These are phyloP conservation scores for Sideroxylon spinosum DNA, from an alignment of 179 eudicot species.

Conservation along the genomic window DNA sequence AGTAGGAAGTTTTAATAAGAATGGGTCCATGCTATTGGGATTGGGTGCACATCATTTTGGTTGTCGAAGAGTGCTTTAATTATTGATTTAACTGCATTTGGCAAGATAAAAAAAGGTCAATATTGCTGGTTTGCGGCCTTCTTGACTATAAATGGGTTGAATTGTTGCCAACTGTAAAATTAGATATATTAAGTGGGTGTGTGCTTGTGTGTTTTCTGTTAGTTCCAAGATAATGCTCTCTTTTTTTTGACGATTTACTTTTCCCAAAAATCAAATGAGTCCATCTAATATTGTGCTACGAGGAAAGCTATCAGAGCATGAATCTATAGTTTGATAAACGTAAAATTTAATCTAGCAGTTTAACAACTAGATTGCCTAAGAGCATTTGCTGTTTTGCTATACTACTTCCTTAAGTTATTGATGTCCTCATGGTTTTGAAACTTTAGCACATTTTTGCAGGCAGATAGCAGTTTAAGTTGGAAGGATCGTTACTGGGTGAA, in stretches of 20 bases:
- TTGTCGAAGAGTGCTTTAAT: neutral
- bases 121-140: neutral
- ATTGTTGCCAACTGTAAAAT: neutral
- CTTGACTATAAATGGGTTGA: neutral
- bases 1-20: neutral
- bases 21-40: neutral
- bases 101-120: neutral
- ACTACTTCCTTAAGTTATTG: neutral
- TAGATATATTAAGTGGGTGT: neutral
- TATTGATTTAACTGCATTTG: neutral
- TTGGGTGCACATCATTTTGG: neutral
- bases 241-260: neutral
- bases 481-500: slow-evolving; percentile 99
- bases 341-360: neutral
- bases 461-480: slow-evolving; percentile 58
- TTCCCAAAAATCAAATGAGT: neutral
- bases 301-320: neutral
- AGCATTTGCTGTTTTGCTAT: neutral
- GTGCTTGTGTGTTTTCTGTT: neutral
- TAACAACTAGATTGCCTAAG: neutral
- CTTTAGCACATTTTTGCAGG: slow-evolving; percentile 44
- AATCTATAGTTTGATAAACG: neutral
- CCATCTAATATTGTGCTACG: neutral
- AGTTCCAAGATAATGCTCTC: neutral
- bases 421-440: slow-evolving; percentile 4